phyloP scores from a whole-genome alignment of 805 yeast genomes.

The Wickerhamiella nectarea region DNA sequence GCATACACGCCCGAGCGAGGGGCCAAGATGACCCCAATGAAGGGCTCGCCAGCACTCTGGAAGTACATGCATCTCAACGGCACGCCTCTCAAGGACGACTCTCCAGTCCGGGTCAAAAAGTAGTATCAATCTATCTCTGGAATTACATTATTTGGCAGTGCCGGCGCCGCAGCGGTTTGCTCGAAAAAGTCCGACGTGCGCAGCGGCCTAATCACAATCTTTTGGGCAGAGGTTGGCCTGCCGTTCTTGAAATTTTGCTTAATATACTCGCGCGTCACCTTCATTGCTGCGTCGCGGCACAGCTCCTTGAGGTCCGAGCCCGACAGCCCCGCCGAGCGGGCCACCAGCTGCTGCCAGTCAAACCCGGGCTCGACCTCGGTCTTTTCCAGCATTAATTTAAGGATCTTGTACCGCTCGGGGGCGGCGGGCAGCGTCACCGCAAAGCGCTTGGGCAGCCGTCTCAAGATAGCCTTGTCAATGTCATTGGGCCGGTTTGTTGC shows the following conservation, averaged over 20 bases:
- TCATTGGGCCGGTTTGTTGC: conserved; percentile 90
- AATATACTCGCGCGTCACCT: conserved; percentile 77
- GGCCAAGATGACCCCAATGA: not conserved
- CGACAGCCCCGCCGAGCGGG: conserved; percentile 57
- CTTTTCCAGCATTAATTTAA: conserved; percentile 52
- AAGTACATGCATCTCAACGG: conserved; percentile 67
- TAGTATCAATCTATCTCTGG: not conserved
- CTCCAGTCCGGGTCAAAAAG: conserved; percentile 5
- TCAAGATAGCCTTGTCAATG: conserved; percentile 80
- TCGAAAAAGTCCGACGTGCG: conserved; percentile 44
- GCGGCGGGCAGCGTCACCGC: conserved; percentile 59
- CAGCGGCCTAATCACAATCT: conserved; percentile 45
- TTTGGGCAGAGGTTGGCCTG: conserved; percentile 4
- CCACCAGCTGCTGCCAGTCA: conserved; percentile 46
- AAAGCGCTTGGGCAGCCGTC: conserved; percentile 87
- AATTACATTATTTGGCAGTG: conserved; percentile 1
- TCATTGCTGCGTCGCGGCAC: conserved; percentile 86
- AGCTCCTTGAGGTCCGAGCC: conserved; percentile 88
- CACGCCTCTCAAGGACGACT: conserved; percentile 26
- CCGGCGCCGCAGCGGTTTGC: conserved; percentile 19
- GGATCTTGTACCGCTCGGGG: conserved; percentile 54
- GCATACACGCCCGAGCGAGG: conserved; percentile 57
- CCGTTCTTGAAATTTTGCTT: conserved; percentile 38
- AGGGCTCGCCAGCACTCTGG: conserved; percentile 74
- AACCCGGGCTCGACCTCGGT: conserved; percentile 49